Conservation (phyloP, 148 eudicot species). For the Vaccinium corymbosum region DNA sequence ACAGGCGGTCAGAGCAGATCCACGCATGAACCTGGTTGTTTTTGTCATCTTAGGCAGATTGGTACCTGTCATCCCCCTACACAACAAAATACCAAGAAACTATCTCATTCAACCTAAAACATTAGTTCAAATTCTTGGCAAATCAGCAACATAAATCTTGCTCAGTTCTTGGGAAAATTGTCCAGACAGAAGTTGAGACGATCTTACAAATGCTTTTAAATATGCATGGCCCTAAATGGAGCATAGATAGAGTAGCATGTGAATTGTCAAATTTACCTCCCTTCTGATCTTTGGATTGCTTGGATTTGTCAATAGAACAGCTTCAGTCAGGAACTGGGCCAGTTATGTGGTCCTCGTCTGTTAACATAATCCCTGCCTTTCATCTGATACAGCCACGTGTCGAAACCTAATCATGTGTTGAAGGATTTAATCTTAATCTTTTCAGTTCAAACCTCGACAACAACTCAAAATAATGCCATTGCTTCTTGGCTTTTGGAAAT, state of each 20-base stretch:
- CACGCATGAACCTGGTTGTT: conserved; percentile 64
- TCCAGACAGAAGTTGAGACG: not conserved
- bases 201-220: not conserved
- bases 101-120: not conserved
- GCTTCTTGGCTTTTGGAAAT: not conserved
- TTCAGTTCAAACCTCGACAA: not conserved
- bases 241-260: not conserved
- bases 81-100: not conserved
- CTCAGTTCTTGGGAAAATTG: not conserved
- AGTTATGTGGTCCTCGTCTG: conserved; percentile 33
- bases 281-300: conserved; percentile 33
- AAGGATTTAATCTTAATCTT: not conserved
- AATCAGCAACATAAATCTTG: not conserved
- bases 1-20: conserved; percentile 35
- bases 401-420: conserved; percentile 37
- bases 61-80: conserved; percentile 71
- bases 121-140: not conserved
- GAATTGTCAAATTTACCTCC: conserved; percentile 31
- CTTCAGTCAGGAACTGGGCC: conserved; percentile 61
- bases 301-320: conserved; percentile 53
- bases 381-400: conserved; percentile 66
- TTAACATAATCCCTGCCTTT: conserved; percentile 68
- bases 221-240: not conserved
- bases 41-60: conserved; percentile 47
- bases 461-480: not conserved